Evolutionary conservation across 169 alveolate genomes (phyloP), one percentile per base, ranked within the genome.

Genomic region (Amoebophrya sp.): DNA sequence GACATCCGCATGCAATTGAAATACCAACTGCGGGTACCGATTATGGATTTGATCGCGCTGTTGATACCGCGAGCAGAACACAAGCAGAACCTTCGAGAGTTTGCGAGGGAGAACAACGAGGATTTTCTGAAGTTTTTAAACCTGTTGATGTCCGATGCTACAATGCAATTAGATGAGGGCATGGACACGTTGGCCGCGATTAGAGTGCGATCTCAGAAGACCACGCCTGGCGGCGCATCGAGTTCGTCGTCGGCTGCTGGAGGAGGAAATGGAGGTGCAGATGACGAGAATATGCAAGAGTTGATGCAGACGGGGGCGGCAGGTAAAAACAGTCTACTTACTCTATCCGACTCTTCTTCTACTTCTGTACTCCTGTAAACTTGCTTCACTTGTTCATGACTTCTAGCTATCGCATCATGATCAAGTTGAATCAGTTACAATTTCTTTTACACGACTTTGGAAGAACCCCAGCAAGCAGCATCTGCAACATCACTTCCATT

Each of bases 1-100:
- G 92, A 90, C 36, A 90, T 90, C 92, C 24, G 92, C 33, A 90
- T 90, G 92, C 92, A 90, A 33, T 41, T 90, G 53, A 90, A 90
- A 34, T 90, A 38, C 78, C 78, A 90, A 78, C 78, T 90, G 78
- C 53, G 92, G 78, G 65, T 90, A 38, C 92, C 92, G 6, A 90
- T 90, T 33, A 53, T 41, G 92, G 65, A 90, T 24, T 33, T 90
- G 6, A 41, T 90, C 92, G 92, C 39, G n/a, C 1, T 41, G 92
- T 39, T 90, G 41, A 33, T 90, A 26, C 78, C 92, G 34, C 18
- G 33, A 41, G 41, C 34, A 41, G 36, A 90, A 78, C 92, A 90
- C 47, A 36, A 41, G 39, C 41, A 41, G 33, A 53, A 90, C 41
- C 40, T 90, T 39, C 77, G 65, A 34, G 23, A 39, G 23, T 90